Evolutionary conservation across 2,329 filamentous ascomycete genomes (phyloP).

Genomic region (Phaeosphaeria sp.): DNA sequence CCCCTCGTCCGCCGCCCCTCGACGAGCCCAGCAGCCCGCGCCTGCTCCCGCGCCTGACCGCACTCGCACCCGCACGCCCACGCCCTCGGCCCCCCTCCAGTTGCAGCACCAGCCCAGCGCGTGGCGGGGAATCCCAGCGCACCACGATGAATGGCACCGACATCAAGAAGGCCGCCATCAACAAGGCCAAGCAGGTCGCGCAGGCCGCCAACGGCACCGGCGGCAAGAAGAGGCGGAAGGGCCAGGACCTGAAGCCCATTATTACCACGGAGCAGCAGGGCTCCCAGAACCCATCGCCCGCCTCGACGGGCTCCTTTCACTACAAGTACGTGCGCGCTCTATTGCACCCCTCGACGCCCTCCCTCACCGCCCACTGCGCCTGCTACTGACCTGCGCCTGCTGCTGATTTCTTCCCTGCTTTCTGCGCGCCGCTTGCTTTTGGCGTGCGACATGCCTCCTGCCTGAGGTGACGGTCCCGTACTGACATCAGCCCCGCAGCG

Average conservation of each 20-base stretch:
- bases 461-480: no score
- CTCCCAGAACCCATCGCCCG: slow-evolving; percentile 53
- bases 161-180: slow-evolving; percentile 69
- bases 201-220: slow-evolving; percentile 62
- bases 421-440: neutral
- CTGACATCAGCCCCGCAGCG: slow-evolving; percentile 33
- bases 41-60: slow-evolving; percentile 37
- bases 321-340: slow-evolving; percentile 47
- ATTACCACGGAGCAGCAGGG: slow-evolving; percentile 70
- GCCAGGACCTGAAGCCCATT: slow-evolving; percentile 73
- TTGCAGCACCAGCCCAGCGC: slow-evolving; percentile 26
- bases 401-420: neutral
- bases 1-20: slow-evolving; percentile 11
- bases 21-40: slow-evolving; percentile 39
- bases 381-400: neutral
- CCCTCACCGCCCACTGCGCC: neutral
- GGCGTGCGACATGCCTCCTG: neutral
- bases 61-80: slow-evolving; percentile 16
- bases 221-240: slow-evolving; percentile 78
- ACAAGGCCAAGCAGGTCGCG: slow-evolving; percentile 70
- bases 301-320: slow-evolving; percentile 44
- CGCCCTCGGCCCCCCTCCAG: slow-evolving; percentile 12
- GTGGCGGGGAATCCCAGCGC: slow-evolving; percentile 35
- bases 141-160: slow-evolving; percentile 68
- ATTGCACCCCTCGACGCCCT: neutral